Conservation (phyloP, 2,329 filamentous ascomycete genomes). For the Exophiala mesophila region DNA sequence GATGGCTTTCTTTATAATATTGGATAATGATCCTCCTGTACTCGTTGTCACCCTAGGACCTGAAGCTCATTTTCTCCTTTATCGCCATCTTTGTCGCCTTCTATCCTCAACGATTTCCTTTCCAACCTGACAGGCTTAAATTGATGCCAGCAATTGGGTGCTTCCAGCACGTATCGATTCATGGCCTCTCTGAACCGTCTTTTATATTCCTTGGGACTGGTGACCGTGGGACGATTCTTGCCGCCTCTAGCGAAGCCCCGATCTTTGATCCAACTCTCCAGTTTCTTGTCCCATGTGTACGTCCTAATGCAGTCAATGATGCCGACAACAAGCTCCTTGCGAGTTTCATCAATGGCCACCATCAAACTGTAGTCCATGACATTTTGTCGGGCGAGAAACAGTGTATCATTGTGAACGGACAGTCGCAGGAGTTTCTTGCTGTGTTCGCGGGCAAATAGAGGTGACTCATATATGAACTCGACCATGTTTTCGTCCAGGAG, state of each 20-base stretch:
- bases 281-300: constrained; percentile 99
- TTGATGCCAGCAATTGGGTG: constrained; percentile 47
- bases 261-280: constrained; percentile 99
- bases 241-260: constrained; percentile 72
- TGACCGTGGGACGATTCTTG: constrained; percentile 83
- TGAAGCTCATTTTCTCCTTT: constrained; percentile 21
- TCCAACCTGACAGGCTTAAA: constrained; percentile 29
- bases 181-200: constrained; percentile 93
- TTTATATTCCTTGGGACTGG: constrained; percentile 95
- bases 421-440: constrained; percentile 88
- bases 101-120: constrained; percentile 10
- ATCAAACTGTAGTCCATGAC: constrained; percentile 99
- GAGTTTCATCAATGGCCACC: constrained; percentile 89
- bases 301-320: constrained; percentile 98
- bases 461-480: constrained; percentile 97
- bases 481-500: constrained; percentile 98
- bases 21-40: too few species aligned
- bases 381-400: constrained; percentile 89
- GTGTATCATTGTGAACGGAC: constrained; percentile 94
- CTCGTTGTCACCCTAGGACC: too few species aligned
- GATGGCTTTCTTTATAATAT: too few species aligned
- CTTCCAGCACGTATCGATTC: constrained; percentile 67
- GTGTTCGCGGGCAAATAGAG: constrained; percentile 90
- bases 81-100: constrained; percentile 14
- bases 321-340: constrained; percentile 88